Percentiles rank a stretch among this genome's conserved stretches.
phyloP scores from a whole-genome alignment of 371 early-diverging fungal genomes.

The Mortierella polycephala region DNA sequence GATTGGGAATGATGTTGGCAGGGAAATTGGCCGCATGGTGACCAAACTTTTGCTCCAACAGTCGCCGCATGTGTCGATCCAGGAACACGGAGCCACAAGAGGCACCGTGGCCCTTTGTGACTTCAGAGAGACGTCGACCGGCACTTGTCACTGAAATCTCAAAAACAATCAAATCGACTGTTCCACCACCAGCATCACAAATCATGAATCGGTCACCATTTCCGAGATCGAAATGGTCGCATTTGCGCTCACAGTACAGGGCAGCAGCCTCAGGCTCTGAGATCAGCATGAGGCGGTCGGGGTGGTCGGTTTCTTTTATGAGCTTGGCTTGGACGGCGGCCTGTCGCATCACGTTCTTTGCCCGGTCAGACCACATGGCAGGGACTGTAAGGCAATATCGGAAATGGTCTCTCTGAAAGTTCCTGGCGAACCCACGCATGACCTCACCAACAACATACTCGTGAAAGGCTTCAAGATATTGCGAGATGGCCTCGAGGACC shows the following conservation, averaged over 20 bases:
- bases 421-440: constrained; percentile 61
- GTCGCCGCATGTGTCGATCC: constrained; percentile 67
- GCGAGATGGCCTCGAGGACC: constrained; percentile 59
- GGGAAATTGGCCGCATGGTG: constrained; percentile 63
- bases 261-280: constrained; percentile 66
- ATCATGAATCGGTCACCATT: constrained; percentile 64
- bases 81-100: constrained; percentile 68
- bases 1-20: constrained; percentile 63
- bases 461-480: constrained; percentile 60
- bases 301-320: constrained; percentile 55
- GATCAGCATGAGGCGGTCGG: constrained; percentile 62
- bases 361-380: constrained; percentile 64
- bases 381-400: constrained; percentile 65
- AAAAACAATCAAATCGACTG: constrained; percentile 68
- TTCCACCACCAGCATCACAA: constrained; percentile 70
- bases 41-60: constrained; percentile 61
- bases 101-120: constrained; percentile 68
- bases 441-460: constrained; percentile 59
- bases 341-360: constrained; percentile 63
- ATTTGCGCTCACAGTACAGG: constrained; percentile 65
- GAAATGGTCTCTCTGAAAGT: constrained; percentile 60
- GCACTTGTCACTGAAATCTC: constrained; percentile 49
- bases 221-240: constrained; percentile 60
- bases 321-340: constrained; percentile 61
- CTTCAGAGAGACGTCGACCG: constrained; percentile 60